These are phyloP conservation scores for Aspergillus tanneri DNA, from an alignment of 2,329 filamentous ascomycete species.

Conservation along the genomic window DNA sequence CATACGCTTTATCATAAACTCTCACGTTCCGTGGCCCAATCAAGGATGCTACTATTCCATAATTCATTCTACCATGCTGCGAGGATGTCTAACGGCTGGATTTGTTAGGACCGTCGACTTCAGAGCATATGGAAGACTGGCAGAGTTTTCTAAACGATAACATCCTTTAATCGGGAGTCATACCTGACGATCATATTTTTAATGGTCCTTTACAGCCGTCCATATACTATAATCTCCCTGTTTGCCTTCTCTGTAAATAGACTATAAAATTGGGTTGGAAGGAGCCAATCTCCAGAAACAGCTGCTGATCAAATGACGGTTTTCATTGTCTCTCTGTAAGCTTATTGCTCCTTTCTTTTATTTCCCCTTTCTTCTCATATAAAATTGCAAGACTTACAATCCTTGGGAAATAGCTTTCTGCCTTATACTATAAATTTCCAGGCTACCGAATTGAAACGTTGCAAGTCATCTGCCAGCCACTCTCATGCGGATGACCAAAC, in stretches of 20 bases:
- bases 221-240: neutral
- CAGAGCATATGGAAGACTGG: slow-evolving; percentile 11
- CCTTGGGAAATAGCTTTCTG: slow-evolving; percentile 29
- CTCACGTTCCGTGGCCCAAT: slow-evolving; percentile 17
- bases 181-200: slow-evolving; percentile 1
- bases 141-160: slow-evolving; percentile 7
- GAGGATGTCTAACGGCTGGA: slow-evolving; percentile 16
- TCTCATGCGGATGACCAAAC: slow-evolving; percentile 25
- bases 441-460: slow-evolving; percentile 22
- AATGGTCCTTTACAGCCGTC: neutral
- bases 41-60: slow-evolving; percentile 13
- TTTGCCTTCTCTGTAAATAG: neutral
- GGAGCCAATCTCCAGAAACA: slow-evolving; percentile 1
- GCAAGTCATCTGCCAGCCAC: slow-evolving; percentile 26
- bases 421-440: slow-evolving; percentile 40
- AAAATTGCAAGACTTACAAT: neutral
- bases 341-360: neutral
- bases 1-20: slow-evolving; percentile 10
- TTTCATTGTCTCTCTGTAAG: slow-evolving; percentile 38
- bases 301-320: slow-evolving; percentile 29
- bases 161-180: slow-evolving; percentile 12
- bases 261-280: neutral
- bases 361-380: neutral
- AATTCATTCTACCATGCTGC: slow-evolving; percentile 11
- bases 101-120: slow-evolving; percentile 14